Evolutionary conservation across 129 eudicot genomes (phyloP).

Genomic region (Lactuca saligna): DNA sequence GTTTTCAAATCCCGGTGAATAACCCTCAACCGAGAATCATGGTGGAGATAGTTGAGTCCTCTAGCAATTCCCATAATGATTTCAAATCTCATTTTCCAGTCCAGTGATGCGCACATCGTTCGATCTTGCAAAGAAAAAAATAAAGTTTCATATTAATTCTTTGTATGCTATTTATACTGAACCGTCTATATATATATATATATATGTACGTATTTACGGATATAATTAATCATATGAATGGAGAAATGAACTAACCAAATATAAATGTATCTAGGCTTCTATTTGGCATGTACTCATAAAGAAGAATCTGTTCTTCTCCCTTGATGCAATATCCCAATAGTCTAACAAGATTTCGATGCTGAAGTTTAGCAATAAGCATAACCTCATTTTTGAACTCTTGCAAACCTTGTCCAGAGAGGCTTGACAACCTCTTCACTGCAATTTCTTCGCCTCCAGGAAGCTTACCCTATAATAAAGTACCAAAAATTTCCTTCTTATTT

Average conservation of each 20-base stretch:
- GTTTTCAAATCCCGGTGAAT: neutral
- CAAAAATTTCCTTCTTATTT: too few relatives aligned
- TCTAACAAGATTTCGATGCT: too few relatives aligned
- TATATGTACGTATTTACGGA: too few relatives aligned
- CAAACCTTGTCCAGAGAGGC: conserved; percentile 27
- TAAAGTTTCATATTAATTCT: too few relatives aligned
- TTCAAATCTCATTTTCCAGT: conserved; percentile 11
- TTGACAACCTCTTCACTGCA: conserved; percentile 38
- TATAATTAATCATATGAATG: too few relatives aligned
- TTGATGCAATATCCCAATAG: too few relatives aligned
- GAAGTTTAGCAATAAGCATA: too few relatives aligned
- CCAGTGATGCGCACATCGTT: neutral
- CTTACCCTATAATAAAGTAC: conserved; percentile 29
- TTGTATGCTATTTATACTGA: too few relatives aligned
- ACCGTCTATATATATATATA: too few relatives aligned
- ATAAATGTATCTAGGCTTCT: conserved; percentile 7
- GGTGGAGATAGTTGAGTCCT: conserved; percentile 25
- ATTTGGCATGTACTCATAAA: too few relatives aligned
- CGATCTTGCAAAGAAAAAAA: too few relatives aligned
- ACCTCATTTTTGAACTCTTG: neutral
- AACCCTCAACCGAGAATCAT: conserved; percentile 18
- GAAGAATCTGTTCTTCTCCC: too few relatives aligned
- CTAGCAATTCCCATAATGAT: conserved; percentile 22
- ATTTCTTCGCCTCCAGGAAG: conserved; percentile 27
- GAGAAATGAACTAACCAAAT: neutral